These are phyloP conservation scores for Bolboschoenoplectus hybrid DNA, from an alignment of 202 grass and related monocot species.

Conservation along the genomic window DNA sequence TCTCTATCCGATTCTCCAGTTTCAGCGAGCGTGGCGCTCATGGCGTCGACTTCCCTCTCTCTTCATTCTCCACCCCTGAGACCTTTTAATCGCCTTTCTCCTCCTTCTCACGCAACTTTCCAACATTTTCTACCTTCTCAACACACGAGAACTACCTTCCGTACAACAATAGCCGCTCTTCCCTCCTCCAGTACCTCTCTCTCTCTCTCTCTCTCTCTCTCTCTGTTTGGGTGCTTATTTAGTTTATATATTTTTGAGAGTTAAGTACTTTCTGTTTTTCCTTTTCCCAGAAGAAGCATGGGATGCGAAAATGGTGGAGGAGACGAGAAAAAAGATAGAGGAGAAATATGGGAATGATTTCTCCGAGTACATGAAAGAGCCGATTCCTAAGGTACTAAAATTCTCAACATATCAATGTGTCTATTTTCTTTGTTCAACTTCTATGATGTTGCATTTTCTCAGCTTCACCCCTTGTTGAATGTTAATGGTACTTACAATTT, in stretches of 20 bases:
- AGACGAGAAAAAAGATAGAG: conserved; percentile 34
- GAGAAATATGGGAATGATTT: conserved; percentile 52
- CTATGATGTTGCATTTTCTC: neutral
- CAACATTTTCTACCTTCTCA: conserved; percentile 2
- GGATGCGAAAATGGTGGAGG: conserved; percentile 25
- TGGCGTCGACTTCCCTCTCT: conserved; percentile 33
- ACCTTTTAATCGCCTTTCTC: conserved; percentile 21
- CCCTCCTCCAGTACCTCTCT: conserved; percentile 29
- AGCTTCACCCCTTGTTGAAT: neutral
- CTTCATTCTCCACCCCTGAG: conserved; percentile 19
- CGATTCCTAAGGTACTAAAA: conserved; percentile 28
- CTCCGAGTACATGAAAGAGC: conserved; percentile 38
- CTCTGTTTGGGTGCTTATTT: neutral
- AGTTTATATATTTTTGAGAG: neutral
- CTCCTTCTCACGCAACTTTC: neutral
- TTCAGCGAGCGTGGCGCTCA: neutral
- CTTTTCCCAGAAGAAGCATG: conserved; percentile 15
- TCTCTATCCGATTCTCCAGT: neutral
- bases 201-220: neutral
- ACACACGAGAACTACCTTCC: neutral
- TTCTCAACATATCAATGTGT: neutral
- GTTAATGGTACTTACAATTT: conserved; percentile 5
- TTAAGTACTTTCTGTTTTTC: neutral
- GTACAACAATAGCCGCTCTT: conserved; percentile 10
- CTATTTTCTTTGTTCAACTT: neutral